A percentile compares a stretch with the other conserved stretches of the same genome.
Conservation (phyloP, 345 rosid genomes). For the Eucalyptus erythrocorys region DNA sequence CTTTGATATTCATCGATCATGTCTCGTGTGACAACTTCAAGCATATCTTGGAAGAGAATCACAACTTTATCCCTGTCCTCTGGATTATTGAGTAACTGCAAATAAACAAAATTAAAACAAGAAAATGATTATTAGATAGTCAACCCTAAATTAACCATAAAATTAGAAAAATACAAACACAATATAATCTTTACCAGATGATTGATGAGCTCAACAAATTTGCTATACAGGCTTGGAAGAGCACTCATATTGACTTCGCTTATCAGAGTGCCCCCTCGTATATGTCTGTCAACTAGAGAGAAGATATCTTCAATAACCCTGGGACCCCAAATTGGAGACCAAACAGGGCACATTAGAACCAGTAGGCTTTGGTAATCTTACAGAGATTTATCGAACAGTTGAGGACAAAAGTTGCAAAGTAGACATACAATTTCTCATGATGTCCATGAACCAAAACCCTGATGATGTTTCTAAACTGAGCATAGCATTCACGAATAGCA, state of each 20-base stretch:
- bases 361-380: neutral
- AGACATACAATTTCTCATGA: slow-evolving; percentile 55
- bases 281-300: slow-evolving; percentile 43
- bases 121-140: neutral
- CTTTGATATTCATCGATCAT: slow-evolving; percentile 72
- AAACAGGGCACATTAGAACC: neutral
- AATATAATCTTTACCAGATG: slow-evolving; percentile 50
- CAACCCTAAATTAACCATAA: neutral
- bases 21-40: slow-evolving; percentile 89
- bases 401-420: neutral
- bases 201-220: slow-evolving; percentile 73
- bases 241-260: slow-evolving; percentile 70
- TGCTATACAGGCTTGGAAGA: slow-evolving; percentile 80
- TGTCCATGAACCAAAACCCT: slow-evolving; percentile 64
- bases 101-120: neutral
- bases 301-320: slow-evolving; percentile 73
- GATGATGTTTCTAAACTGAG: slow-evolving; percentile 79
- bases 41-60: slow-evolving; percentile 96
- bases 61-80: slow-evolving; percentile 85
- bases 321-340: slow-evolving; percentile 6
- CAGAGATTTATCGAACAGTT: neutral
- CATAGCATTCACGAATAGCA: slow-evolving; percentile 95
- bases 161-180: neutral
- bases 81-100: slow-evolving; percentile 58
- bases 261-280: slow-evolving; percentile 22